Evolutionary conservation across 148 eudicot genomes (phyloP).

Genomic region (Pharnaceum exiguum): DNA sequence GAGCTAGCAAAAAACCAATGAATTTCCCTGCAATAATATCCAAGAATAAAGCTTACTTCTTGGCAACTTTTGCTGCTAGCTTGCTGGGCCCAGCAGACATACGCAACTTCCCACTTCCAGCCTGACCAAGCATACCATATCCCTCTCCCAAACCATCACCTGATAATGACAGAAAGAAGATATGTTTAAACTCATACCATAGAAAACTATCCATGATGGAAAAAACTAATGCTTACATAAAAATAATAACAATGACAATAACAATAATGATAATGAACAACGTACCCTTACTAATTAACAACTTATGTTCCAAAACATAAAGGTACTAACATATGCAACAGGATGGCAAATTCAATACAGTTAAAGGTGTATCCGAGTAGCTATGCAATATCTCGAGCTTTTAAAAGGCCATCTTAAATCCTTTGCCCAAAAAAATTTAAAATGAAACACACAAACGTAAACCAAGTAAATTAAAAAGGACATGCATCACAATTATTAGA

Average conservation of each 20-base stretch:
- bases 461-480: too few species aligned
- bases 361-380: too few species aligned
- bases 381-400: too few species aligned
- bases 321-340: constrained; percentile 6
- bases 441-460: too few species aligned
- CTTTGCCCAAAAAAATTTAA: too few species aligned
- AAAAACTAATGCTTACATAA: neutral
- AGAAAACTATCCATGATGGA: neutral
- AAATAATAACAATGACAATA: neutral
- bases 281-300: neutral
- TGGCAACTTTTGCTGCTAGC: constrained; percentile 85
- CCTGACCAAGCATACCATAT: constrained; percentile 99
- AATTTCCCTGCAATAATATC: neutral
- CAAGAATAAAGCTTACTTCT: constrained; percentile 52
- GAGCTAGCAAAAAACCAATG: neutral
- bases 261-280: neutral
- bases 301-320: neutral
- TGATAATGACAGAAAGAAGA: constrained; percentile 10
- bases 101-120: constrained; percentile 91
- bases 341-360: neutral
- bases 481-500: neutral
- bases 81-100: constrained; percentile 85
- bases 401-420: too few species aligned
- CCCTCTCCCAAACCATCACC: constrained; percentile 99
- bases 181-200: neutral